Percentiles rank a stretch among this genome's conserved stretches.
Evolutionary conservation across 495 filamentous ascomycete genomes (phyloP).

Genomic region (Rhypophila decipiens): DNA sequence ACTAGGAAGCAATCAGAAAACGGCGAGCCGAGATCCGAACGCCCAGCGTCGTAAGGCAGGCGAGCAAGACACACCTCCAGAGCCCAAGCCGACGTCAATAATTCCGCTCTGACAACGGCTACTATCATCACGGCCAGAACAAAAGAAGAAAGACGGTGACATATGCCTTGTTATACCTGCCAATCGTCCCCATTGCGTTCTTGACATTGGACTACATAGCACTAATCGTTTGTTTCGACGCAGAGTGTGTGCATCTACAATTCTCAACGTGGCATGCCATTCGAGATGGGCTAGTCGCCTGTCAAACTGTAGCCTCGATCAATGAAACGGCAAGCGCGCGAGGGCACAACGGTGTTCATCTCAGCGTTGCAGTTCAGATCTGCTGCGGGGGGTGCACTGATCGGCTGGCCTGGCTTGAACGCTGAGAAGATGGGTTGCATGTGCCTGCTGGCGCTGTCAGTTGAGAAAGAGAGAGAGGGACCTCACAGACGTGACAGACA

Average conservation of each 20-base stretch:
- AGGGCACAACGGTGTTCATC: no score
- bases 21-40: neutral
- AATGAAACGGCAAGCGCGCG: neutral
- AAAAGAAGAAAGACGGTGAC: no score
- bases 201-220: no score
- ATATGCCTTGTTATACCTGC: no score
- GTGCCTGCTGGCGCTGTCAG: neutral
- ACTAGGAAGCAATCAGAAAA: neutral
- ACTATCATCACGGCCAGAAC: no score
- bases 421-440: neutral
- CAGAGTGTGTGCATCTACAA: neutral
- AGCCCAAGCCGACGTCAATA: no score
- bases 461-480: neutral
- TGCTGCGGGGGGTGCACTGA: neutral
- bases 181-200: no score
- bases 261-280: neutral
- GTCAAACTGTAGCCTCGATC: neutral
- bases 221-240: no score
- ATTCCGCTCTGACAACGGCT: no score
- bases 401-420: neutral
- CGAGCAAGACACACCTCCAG: no score
- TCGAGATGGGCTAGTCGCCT: neutral
- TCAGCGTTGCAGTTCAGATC: slow-evolving; percentile 1
- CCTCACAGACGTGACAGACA: neutral
- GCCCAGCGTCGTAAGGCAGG: neutral